These are phyloP conservation scores for Platanthera zijinensis DNA, from an alignment of 106 monocot species.

Conservation along the genomic window DNA sequence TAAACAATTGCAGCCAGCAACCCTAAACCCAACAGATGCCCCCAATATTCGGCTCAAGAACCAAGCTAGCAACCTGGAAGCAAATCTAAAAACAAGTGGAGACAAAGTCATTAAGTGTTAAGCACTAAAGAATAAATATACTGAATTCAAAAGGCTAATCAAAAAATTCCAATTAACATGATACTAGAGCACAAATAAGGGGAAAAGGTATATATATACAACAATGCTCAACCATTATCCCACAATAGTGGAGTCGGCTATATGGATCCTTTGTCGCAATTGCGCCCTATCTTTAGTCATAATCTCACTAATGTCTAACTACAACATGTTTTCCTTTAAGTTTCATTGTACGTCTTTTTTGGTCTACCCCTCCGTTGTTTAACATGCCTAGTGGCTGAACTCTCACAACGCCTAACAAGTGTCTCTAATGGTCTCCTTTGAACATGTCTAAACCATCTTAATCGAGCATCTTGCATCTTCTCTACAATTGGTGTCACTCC, in stretches of 20 bases:
- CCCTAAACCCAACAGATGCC: slow-evolving; percentile 61
- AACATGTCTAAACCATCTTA: too few relatives aligned
- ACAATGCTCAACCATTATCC: not conserved
- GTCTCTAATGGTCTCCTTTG: too few relatives aligned
- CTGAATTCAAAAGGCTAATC: not conserved
- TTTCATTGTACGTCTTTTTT: too few relatives aligned
- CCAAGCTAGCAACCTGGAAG: slow-evolving; percentile 60
- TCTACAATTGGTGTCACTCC: too few relatives aligned
- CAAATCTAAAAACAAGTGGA: slow-evolving; percentile 36
- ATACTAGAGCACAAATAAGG: not conserved
- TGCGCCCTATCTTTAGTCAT: too few relatives aligned
- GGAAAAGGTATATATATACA: not conserved
- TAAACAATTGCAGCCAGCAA: slow-evolving; percentile 69
- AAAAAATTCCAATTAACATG: not conserved
- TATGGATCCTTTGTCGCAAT: too few relatives aligned
- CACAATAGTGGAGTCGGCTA: not conserved
- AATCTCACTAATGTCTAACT: too few relatives aligned
- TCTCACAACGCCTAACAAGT: too few relatives aligned
- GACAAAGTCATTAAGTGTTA: not conserved
- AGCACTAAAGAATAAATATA: not conserved
- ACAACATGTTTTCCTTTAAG: too few relatives aligned
- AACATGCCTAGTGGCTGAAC: too few relatives aligned
- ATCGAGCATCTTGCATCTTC: too few relatives aligned
- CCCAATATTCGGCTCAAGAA: slow-evolving; percentile 50
- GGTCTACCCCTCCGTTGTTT: too few relatives aligned